A percentile compares a stretch with the other conserved stretches of the same genome.
These are phyloP conservation scores for Fragilariopsis cylindrus DNA, from an alignment of 108 stramenopile genomes.

Conservation along the genomic window DNA sequence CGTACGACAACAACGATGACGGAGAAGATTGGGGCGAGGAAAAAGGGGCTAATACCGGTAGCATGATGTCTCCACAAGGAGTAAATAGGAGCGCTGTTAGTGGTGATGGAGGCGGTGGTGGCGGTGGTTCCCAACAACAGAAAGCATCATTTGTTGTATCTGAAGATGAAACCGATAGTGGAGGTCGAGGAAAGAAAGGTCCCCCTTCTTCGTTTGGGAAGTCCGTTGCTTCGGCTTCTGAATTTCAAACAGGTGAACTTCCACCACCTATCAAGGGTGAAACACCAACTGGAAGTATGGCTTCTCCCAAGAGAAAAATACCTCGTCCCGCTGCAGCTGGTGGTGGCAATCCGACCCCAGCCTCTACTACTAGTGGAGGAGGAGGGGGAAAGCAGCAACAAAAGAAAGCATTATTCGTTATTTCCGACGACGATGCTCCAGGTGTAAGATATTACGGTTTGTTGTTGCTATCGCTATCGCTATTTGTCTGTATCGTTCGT, in stretches of 20 bases:
- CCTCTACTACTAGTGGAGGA: background rate
- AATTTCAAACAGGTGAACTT: background rate
- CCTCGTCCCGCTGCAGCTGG: background rate
- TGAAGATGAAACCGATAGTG: slow-evolving; percentile 6
- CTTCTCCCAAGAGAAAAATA: slow-evolving; percentile 5
- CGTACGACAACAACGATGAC: background rate
- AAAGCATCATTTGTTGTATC: background rate
- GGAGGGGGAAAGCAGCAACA: background rate
- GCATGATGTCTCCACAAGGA: slow-evolving; percentile 7
- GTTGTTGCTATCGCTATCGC: too few relatives aligned
- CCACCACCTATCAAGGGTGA: background rate
- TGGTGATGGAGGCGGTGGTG: background rate
- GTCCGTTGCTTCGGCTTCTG: background rate
- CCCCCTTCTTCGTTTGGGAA: slow-evolving; percentile 2
- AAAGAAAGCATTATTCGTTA: slow-evolving; percentile 2
- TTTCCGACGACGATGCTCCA: slow-evolving; percentile 7
- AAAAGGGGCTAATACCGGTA: background rate
- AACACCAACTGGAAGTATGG: slow-evolving; percentile 14
- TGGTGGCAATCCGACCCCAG: background rate
- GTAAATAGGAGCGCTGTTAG: background rate
- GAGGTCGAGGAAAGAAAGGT: background rate
- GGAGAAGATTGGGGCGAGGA: slow-evolving; percentile 13
- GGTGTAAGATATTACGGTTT: too few relatives aligned
- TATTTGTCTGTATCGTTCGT: too few relatives aligned
- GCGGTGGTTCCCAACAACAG: background rate